phyloP scores from a whole-genome alignment of 2,329 filamentous ascomycete genomes.

The Arthroderma uncinatum region DNA sequence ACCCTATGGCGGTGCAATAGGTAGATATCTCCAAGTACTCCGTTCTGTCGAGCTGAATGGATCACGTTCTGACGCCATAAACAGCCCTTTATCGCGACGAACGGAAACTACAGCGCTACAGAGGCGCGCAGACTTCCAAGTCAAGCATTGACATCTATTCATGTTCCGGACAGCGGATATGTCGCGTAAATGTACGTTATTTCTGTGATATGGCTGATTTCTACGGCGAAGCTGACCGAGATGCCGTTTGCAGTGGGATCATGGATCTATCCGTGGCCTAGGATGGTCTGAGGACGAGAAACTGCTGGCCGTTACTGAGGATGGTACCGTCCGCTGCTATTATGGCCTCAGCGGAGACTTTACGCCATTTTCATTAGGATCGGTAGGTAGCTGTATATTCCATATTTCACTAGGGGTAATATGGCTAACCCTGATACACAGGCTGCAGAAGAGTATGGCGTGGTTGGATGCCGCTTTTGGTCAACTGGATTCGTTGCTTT shows the following conservation, averaged over 20 bases:
- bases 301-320: slow-evolving; percentile 73
- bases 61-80: not conserved
- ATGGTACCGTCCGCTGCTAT: slow-evolving; percentile 84
- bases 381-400: slow-evolving; percentile 36
- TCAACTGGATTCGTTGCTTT: slow-evolving; percentile 84
- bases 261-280: slow-evolving; percentile 72
- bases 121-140: slow-evolving; percentile 59
- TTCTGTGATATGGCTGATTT: not conserved
- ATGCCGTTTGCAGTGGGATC: slow-evolving; percentile 59
- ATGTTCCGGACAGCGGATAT: slow-evolving; percentile 77
- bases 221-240: slow-evolving; percentile 10
- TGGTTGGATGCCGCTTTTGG: slow-evolving; percentile 86
- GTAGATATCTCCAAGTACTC: slow-evolving; percentile 51
- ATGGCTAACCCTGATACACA: slow-evolving; percentile 19
- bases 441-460: slow-evolving; percentile 77
- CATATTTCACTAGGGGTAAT: not conserved
- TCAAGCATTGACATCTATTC: slow-evolving; percentile 90
- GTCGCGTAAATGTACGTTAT: slow-evolving; percentile 52
- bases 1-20: slow-evolving; percentile 84
- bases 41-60: not conserved
- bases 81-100: slow-evolving; percentile 82
- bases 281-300: slow-evolving; percentile 97
- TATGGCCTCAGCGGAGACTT: slow-evolving; percentile 91
- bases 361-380: slow-evolving; percentile 81
- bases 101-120: slow-evolving; percentile 67